These are phyloP conservation scores for Vachellia pachyceras DNA, from an alignment of 306 rosid species.

Conservation along the genomic window DNA sequence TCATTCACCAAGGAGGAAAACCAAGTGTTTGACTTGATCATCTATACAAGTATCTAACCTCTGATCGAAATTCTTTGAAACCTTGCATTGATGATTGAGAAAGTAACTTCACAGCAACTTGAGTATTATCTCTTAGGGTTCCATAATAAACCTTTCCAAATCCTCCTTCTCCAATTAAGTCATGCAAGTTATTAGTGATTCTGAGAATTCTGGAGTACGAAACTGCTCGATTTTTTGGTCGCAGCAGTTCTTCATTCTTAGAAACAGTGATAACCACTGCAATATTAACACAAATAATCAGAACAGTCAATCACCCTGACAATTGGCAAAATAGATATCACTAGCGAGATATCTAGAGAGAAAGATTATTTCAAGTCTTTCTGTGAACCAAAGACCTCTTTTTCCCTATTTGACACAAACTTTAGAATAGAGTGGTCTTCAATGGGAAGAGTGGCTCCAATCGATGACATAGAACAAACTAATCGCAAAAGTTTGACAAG, in stretches of 20 bases:
- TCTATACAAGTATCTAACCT: slow-evolving; percentile 31
- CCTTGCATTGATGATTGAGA: slow-evolving; percentile 43
- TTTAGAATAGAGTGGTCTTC: too few species aligned
- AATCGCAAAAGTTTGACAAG: too few species aligned
- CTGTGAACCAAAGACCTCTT: too few species aligned
- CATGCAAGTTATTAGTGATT: slow-evolving; percentile 38
- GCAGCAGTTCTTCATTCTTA: background rate
- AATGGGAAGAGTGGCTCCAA: too few species aligned
- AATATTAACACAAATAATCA: background rate
- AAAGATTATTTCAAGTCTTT: background rate
- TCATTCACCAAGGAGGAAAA: too few species aligned
- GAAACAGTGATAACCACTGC: background rate
- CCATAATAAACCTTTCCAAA: slow-evolving; percentile 51
- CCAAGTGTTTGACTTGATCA: too few species aligned
- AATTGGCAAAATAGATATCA: too few species aligned
- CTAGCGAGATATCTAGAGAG: background rate
- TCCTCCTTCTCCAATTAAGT: slow-evolving; percentile 46
- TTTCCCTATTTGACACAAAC: background rate
- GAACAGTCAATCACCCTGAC: too few species aligned
- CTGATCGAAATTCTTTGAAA: too few species aligned
- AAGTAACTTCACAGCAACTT: slow-evolving; percentile 47
- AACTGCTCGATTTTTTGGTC: slow-evolving; percentile 28
- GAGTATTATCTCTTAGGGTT: slow-evolving; percentile 1
- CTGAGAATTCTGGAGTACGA: slow-evolving; percentile 32
- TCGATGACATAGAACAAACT: background rate